Base-by-base conservation (phyloP, 2,329 filamentous ascomycete species). In the Fusarium foetens region DNA sequence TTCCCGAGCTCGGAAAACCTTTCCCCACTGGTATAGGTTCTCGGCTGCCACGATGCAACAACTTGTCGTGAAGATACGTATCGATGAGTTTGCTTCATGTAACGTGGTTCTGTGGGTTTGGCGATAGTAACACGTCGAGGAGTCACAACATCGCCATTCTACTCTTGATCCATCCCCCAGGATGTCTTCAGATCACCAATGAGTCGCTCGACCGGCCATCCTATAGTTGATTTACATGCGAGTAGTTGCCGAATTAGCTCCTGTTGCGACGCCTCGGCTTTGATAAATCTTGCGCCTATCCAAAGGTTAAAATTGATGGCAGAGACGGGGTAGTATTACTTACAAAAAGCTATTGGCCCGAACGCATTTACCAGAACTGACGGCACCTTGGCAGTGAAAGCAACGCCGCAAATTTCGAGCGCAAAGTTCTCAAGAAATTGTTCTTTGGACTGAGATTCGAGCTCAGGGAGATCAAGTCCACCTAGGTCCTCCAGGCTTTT, bases 331-430 rank as follows among this genome's bases (percentile, higher is more conserved):
- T 13, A 9, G 10, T 9, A 31, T 27, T 6, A 77, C 81, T 75
- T 71, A 85, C 85, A 85, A 57, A 82, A 86, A 4, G 82, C 78
- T 33, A 86, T 84, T 19, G 85, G 84, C 0, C 85, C 85, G 70
- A 86, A 86, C 6, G 83, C 79, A 64, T 87, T 86, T 8, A 87
- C 83, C 9, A 85, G 75, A 5, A 86, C 84, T 1, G 84, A 73
- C 1, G 82, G 77, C 9, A 78, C 82, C 10, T 81, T 81, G n/a
- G 82, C 78, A 0, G 84, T 84, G 51, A 86, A 84, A 0, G 84
- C 82, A 17, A 85, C 78, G 4, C 84, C 84, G 58, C 83, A 86
- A 5, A 86, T 78, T 5, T 83, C 78, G 0, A 80, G 70, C 1
- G 83, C 83, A 19, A 80, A 76, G 0, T 62, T 55, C 16, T 83